Percentiles rank a stretch among this genome's conserved stretches.
Conservation (phyloP, 805 yeast genomes). For the Vanderwaltozyma yarrowii region DNA sequence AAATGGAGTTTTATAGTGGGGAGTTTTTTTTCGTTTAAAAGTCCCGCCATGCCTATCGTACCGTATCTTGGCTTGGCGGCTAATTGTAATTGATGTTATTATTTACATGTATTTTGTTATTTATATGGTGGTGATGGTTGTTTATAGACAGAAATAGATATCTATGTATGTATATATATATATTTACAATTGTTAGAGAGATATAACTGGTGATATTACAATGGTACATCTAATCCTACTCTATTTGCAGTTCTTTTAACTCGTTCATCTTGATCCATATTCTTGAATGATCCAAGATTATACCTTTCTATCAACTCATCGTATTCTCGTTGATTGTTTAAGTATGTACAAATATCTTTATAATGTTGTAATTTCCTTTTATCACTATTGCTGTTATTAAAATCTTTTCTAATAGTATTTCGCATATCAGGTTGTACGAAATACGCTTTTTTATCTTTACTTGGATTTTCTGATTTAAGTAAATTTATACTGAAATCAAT, state of each 20-base stretch:
- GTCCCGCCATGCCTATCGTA: too few relatives aligned
- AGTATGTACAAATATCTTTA: slow-evolving; percentile 49
- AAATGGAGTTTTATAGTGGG: too few relatives aligned
- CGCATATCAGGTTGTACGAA: slow-evolving; percentile 10
- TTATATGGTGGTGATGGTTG: too few relatives aligned
- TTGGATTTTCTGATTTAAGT: slow-evolving; percentile 8
- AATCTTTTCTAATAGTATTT: slow-evolving; percentile 8
- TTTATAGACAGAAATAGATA: too few relatives aligned
- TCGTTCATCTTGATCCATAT: slow-evolving; percentile 67
- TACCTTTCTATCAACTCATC: slow-evolving; percentile 73
- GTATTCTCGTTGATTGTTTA: slow-evolving; percentile 66
- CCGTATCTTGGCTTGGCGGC: too few relatives aligned
- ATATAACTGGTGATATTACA: not conserved
- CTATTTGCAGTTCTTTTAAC: slow-evolving; percentile 71
- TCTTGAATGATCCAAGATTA: slow-evolving; percentile 60
- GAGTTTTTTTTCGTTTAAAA: too few relatives aligned
- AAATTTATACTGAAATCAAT: slow-evolving; percentile 9
- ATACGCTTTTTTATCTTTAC: slow-evolving; percentile 8
- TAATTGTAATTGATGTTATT: too few relatives aligned
- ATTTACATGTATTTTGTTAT: too few relatives aligned
- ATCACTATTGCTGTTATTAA: slow-evolving; percentile 1
- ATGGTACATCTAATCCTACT: slow-evolving; percentile 78
- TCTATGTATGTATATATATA: not conserved
- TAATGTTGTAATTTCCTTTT: slow-evolving; percentile 30
- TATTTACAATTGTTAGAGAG: too few relatives aligned